Conservation (phyloP, 352 stramenopile genomes). For the Globisporangium paddicum region DNA sequence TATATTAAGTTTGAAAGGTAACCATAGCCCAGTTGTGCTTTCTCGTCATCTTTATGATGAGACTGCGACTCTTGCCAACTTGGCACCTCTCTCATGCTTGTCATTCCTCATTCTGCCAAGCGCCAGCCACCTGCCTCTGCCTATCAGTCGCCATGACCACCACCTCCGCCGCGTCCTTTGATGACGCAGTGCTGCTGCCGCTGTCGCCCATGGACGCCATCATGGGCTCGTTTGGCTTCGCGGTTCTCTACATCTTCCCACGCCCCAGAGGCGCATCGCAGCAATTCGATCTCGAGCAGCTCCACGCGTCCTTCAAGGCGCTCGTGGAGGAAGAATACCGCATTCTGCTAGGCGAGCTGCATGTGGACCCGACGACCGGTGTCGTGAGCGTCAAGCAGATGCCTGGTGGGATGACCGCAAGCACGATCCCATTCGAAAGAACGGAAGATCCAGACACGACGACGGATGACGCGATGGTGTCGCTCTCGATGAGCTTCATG, state of each 20-base stretch:
- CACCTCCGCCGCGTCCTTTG: neutral
- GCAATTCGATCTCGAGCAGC: constrained; percentile 32
- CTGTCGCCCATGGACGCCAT: constrained; percentile 48
- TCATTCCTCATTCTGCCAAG: neutral
- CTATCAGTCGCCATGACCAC: neutral
- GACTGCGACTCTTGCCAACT: no score
- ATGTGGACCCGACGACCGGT: constrained; percentile 22
- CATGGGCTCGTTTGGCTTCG: constrained; percentile 40
- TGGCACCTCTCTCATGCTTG: no score
- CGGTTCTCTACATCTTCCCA: constrained; percentile 54
- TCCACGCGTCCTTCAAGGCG: constrained; percentile 28
- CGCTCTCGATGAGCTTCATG: constrained; percentile 32
- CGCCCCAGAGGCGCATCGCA: neutral
- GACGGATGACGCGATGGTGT: constrained; percentile 27
- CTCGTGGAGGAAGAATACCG: constrained; percentile 44
- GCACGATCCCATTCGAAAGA: constrained; percentile 35
- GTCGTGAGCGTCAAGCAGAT: constrained; percentile 31
- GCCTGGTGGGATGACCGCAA: neutral
- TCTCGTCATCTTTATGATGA: no score
- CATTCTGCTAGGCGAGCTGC: constrained; percentile 31
- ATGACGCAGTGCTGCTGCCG: constrained; percentile 2
- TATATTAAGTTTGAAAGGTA: no score
- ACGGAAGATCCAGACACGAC: constrained; percentile 23
- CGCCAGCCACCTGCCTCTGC: neutral
- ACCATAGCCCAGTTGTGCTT: no score